Evolutionary conservation across 441 rosid genomes (phyloP).

Genomic region (Hypseocharis bilobata): DNA sequence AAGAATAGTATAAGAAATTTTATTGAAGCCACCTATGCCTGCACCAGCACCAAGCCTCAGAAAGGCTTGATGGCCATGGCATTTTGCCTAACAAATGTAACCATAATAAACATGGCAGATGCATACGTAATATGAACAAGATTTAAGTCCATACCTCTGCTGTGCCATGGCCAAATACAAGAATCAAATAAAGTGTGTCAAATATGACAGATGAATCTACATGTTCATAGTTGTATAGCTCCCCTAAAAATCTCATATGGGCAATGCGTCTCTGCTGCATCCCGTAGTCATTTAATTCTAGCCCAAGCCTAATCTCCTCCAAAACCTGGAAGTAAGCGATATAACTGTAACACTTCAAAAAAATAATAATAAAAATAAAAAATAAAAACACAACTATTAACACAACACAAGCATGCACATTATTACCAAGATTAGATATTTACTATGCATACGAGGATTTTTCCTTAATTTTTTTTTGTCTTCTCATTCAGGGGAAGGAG

Average conservation of each 20-base stretch:
- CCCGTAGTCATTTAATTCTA: constrained; percentile 87
- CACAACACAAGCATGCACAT: background rate
- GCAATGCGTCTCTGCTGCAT: constrained; percentile 97
- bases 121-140: background rate
- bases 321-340: constrained; percentile 49
- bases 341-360: constrained; percentile 13
- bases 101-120: background rate
- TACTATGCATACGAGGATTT: no score
- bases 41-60: background rate
- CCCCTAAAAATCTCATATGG: constrained; percentile 92
- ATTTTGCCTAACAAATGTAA: no score
- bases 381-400: background rate
- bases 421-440: no score
- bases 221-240: constrained; percentile 91
- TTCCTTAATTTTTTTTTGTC: no score
- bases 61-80: background rate
- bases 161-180: constrained; percentile 69
- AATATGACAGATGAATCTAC: constrained; percentile 95
- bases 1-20: no score
- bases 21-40: no score
- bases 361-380: no score
- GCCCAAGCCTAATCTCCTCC: constrained; percentile 95
- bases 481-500: no score
- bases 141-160: constrained; percentile 51
- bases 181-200: constrained; percentile 78